These are phyloP conservation scores for Kwoniella newhampshirensis DNA, from an alignment of 768 basidiomycete genomes.

Conservation along the genomic window DNA sequence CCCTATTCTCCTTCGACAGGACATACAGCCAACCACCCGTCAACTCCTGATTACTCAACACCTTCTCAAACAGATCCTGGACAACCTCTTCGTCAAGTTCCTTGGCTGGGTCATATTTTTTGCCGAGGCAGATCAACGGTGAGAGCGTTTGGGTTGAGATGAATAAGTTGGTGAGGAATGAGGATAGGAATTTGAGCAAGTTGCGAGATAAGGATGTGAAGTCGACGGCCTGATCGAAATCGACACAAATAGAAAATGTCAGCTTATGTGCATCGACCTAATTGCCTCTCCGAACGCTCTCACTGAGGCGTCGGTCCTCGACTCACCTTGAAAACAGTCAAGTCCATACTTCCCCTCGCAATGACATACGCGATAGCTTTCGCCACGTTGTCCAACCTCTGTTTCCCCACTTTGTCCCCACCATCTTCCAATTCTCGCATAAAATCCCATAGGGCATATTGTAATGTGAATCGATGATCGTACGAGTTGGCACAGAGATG, in stretches of 20 bases:
- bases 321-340: slow-evolving; percentile 79
- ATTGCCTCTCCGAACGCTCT: neutral
- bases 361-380: slow-evolving; percentile 90
- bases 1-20: slow-evolving; percentile 53
- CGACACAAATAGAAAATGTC: slow-evolving; percentile 4
- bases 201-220: slow-evolving; percentile 71
- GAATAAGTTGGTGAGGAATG: slow-evolving; percentile 69
- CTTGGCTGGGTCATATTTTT: slow-evolving; percentile 14
- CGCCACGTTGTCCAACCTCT: slow-evolving; percentile 69
- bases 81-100: slow-evolving; percentile 47
- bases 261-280: neutral
- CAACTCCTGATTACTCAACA: slow-evolving; percentile 64
- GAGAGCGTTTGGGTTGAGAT: slow-evolving; percentile 71
- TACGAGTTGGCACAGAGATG: slow-evolving; percentile 76
- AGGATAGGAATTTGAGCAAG: slow-evolving; percentile 66
- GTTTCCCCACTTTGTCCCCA: slow-evolving; percentile 62
- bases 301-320: neutral
- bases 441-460: slow-evolving; percentile 96
- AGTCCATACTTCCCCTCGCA: slow-evolving; percentile 72
- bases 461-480: slow-evolving; percentile 84
- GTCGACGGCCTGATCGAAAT: slow-evolving; percentile 74
- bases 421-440: slow-evolving; percentile 78
- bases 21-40: slow-evolving; percentile 76
- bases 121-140: slow-evolving; percentile 59
- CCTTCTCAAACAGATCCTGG: slow-evolving; percentile 78